Percentiles rank a stretch among this genome's conserved stretches.
Conservation (phyloP, 2,329 filamentous ascomycete species). For the Arachnopeziza araneosa region DNA sequence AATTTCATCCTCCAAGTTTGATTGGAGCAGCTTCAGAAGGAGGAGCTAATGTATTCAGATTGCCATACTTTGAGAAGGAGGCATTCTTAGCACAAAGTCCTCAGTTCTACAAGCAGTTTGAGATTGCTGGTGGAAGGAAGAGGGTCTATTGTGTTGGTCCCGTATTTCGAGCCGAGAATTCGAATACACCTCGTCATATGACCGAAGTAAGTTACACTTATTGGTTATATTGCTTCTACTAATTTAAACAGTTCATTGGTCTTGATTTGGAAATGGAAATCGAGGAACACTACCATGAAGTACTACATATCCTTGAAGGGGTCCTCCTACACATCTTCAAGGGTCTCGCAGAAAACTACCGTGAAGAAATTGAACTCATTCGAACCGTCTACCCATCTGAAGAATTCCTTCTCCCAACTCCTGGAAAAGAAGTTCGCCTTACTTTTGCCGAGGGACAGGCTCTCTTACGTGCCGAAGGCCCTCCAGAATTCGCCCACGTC, state of each 20-base stretch:
- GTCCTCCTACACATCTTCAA: slow-evolving; percentile 77
- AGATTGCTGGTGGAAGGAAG: slow-evolving; percentile 74
- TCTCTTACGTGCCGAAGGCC: slow-evolving; percentile 70
- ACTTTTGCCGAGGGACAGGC: slow-evolving; percentile 74
- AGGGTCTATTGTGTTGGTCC: slow-evolving; percentile 74
- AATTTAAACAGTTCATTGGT: slow-evolving; percentile 59
- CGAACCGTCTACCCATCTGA: slow-evolving; percentile 72
- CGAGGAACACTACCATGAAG: slow-evolving; percentile 70
- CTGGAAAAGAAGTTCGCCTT: slow-evolving; percentile 69
- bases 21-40: slow-evolving; percentile 89
- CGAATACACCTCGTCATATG: slow-evolving; percentile 78
- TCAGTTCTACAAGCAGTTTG: slow-evolving; percentile 83
- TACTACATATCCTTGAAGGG: slow-evolving; percentile 64
- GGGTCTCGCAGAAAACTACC: slow-evolving; percentile 56
- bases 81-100: slow-evolving; percentile 77
- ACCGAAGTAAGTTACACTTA: slow-evolving; percentile 51
- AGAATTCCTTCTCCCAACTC: slow-evolving; percentile 67
- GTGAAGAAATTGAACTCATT: slow-evolving; percentile 66
- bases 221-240: slow-evolving; percentile 6
- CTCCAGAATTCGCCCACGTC: slow-evolving; percentile 60
- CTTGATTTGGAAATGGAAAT: slow-evolving; percentile 91
- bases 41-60: slow-evolving; percentile 82
- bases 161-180: slow-evolving; percentile 82
- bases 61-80: slow-evolving; percentile 82
- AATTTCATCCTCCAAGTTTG: slow-evolving; percentile 85